phyloP scores from a whole-genome alignment of 805 yeast genomes.

The Wickerhamiella australiensis region DNA sequence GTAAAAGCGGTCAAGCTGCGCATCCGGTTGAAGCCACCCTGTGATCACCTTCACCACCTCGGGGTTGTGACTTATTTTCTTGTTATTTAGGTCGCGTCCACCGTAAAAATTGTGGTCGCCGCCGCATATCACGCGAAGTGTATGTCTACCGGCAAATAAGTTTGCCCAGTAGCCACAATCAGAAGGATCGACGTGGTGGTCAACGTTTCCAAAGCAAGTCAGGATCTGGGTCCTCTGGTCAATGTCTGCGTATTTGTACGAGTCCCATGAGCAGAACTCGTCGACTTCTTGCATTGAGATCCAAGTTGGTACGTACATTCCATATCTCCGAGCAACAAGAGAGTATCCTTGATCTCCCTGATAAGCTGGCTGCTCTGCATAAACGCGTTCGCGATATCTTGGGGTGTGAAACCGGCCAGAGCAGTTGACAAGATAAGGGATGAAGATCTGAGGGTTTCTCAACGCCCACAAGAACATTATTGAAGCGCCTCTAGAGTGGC shows the following conservation, averaged over 20 bases:
- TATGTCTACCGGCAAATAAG: slow-evolving; percentile 44
- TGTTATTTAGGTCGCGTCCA: slow-evolving; percentile 30
- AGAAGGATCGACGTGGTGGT: slow-evolving; percentile 48
- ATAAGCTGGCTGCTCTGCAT: slow-evolving; percentile 4
- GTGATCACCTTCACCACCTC: slow-evolving; percentile 39
- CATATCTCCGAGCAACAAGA: slow-evolving; percentile 36
- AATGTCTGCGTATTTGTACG: slow-evolving; percentile 8
- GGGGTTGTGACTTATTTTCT: slow-evolving; percentile 45
- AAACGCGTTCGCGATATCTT: slow-evolving; percentile 12
- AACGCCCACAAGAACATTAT: slow-evolving; percentile 66
- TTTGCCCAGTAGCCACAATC: slow-evolving; percentile 54
- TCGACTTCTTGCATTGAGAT: slow-evolving; percentile 36
- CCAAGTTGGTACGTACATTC: slow-evolving; percentile 33
- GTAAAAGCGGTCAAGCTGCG: slow-evolving; percentile 43
- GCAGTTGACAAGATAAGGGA: slow-evolving; percentile 60
- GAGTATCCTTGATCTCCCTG: slow-evolving; percentile 30
- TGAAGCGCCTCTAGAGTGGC: slow-evolving; percentile 72
- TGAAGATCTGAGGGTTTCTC: slow-evolving; percentile 26
- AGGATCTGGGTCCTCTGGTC: slow-evolving; percentile 39
- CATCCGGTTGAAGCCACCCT: slow-evolving; percentile 35
- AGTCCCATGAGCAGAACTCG: slow-evolving; percentile 28
- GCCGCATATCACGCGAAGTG: slow-evolving; percentile 42
- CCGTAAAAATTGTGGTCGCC: slow-evolving; percentile 84
- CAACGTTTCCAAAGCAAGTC: slow-evolving; percentile 61
- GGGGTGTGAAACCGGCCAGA: slow-evolving; percentile 46